Percentiles rank a stretch among this genome's conserved stretches.
Evolutionary conservation across 768 basidiomycete species (phyloP).

Genomic region (Leccinum disarticulatum): DNA sequence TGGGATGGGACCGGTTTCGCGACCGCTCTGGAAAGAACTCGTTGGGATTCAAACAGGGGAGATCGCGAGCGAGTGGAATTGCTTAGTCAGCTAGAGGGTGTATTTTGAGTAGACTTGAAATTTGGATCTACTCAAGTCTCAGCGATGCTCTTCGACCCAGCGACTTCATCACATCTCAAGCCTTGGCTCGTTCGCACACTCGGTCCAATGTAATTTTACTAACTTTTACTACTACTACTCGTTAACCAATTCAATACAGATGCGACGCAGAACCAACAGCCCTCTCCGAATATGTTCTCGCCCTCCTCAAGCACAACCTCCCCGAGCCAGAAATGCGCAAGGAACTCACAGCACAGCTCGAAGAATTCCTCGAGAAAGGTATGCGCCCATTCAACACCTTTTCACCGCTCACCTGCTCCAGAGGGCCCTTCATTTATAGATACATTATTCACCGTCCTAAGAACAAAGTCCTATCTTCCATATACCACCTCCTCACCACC

Average conservation of each 20-base stretch:
- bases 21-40: conserved; percentile 48
- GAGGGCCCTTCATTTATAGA: conserved; percentile 80
- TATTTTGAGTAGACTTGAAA: background rate
- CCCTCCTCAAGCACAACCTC: conserved; percentile 87
- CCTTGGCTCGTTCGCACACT: conserved; percentile 87
- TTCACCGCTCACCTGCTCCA: conserved; percentile 27
- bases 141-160: conserved; percentile 66
- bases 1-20: conserved; percentile 73
- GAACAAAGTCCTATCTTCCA: conserved; percentile 83
- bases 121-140: background rate
- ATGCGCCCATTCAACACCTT: conserved; percentile 15
- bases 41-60: conserved; percentile 71
- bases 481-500: conserved; percentile 51
- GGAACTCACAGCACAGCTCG: conserved; percentile 73
- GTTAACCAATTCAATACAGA: conserved; percentile 39
- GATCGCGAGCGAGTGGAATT: conserved; percentile 80
- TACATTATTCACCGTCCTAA: conserved; percentile 79
- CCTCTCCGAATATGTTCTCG: conserved; percentile 92
- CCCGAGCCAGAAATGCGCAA: conserved; percentile 79
- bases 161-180: conserved; percentile 67
- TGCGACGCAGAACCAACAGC: conserved; percentile 96
- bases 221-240: too few species aligned
- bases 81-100: conserved; percentile 33
- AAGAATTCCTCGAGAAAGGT: conserved; percentile 95
- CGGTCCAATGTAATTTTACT: conserved; percentile 69